Percentiles rank a stretch among this genome's conserved stretches.
These are phyloP conservation scores for Phytophthora vignae DNA, from an alignment of 352 stramenopile genomes.

Conservation along the genomic window DNA sequence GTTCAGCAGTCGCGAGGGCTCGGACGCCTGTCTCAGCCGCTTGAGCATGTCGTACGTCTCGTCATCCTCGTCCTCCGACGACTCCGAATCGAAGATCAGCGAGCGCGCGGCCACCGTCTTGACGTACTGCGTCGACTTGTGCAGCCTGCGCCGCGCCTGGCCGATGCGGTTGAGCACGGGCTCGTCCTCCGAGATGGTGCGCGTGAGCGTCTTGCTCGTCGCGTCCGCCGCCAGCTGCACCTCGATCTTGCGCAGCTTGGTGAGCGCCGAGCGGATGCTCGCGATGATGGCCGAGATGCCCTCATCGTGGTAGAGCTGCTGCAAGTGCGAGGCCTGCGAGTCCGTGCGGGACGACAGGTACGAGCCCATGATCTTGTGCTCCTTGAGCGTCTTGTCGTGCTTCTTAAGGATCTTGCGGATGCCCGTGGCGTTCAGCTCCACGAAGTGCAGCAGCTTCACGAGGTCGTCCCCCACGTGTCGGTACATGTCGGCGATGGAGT, in stretches of 20 bases:
- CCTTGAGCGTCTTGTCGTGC: conserved; percentile 87
- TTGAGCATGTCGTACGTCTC: conserved; percentile 69
- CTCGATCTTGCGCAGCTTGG: conserved; percentile 65
- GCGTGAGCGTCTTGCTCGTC: conserved; percentile 40
- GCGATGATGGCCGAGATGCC: conserved; percentile 90
- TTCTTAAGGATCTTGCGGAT: conserved; percentile 93
- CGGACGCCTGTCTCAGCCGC: conserved; percentile 50
- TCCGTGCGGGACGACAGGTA: conserved; percentile 85
- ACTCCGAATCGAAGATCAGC: conserved; percentile 86
- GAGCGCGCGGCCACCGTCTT: conserved; percentile 84
- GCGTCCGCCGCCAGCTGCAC: conserved; percentile 40
- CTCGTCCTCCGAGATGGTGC: conserved; percentile 80
- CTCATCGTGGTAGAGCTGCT: conserved; percentile 89
- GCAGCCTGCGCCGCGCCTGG: conserved; percentile 66
- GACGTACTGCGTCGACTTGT: conserved; percentile 87
- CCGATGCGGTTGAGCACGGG: conserved; percentile 79
- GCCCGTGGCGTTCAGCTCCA: conserved; percentile 88
- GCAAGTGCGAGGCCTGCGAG: conserved; percentile 83
- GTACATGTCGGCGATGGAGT: conserved; percentile 68
- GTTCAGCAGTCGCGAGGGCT: conserved; percentile 92
- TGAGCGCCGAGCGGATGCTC: conserved; percentile 75
- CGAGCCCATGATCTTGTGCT: conserved; percentile 87
- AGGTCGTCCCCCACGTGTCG: conserved; percentile 82
- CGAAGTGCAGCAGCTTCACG: conserved; percentile 84
- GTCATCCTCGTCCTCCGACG: conserved; percentile 86